Evolutionary conservation across 768 basidiomycete species (phyloP), one percentile per base, ranked within the genome.

Genomic region (Thelephora ganbajun): DNA sequence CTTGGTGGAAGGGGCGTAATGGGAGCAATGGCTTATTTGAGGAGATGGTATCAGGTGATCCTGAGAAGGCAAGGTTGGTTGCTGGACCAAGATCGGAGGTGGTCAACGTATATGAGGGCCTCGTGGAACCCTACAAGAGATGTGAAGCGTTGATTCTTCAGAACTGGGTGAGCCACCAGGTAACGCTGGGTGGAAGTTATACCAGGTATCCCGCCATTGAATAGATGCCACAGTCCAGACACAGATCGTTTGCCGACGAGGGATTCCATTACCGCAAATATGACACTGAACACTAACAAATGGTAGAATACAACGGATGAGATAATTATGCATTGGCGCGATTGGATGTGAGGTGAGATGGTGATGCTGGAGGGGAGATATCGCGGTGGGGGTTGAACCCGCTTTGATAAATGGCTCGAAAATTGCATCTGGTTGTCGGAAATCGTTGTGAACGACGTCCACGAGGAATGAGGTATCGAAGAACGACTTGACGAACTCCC

Each of bases 361-460:
- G 4, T 30, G n/a, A n/a, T n/a, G n/a, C n/a, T n/a, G n/a, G n/a
- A n/a, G n/a, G n/a, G n/a, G 9, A 30, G 26, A 30, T 30, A 30
- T 30, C 26, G 26, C 26, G 9, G 9, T 9, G 26, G 26, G 26
- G 26, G 26, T 30, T 30, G 9, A 30, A 30, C 26, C 26, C 26
- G 81, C 82, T 61, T 80, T 77, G 64, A 77, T 69, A 72, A 97
- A 94, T 2, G 90, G 87, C 55, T 71, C 69, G 62, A 93, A 97
- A 64, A 97, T 93, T 18, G 82, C 82, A 43, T 83, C 71, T 2
- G 79, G 63, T 58, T 84, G 74, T 64, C 87, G 84, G 77, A 89
- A 97, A 62, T 94, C 83, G 66, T 96, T 96, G 64, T 96, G 91
- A 22, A 97, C 93, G 54, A 97, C 83, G 63, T 96, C 96, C 55